Evolutionary conservation across 2,329 filamentous ascomycete species (phyloP), one percentile per base, ranked within the genome.

Genomic region (Clonostachys byssicola): DNA sequence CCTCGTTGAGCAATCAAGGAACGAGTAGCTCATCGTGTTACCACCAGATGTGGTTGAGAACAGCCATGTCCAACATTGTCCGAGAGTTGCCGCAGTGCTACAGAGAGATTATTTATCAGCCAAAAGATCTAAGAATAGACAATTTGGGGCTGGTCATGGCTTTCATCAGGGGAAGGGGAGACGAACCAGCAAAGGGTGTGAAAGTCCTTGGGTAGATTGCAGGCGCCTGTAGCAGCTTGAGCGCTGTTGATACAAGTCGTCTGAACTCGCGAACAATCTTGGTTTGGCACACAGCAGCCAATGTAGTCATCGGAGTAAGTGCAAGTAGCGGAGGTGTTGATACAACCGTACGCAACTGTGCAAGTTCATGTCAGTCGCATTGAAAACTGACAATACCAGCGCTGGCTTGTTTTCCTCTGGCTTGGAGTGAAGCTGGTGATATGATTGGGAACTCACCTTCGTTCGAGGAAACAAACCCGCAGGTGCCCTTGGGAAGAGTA

Each of bases 171-270:
- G 20, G 30, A 33, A 33, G 16, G 46, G 34, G 39, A 48, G 40
- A 42, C 57, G 43, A 54, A 67, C 64, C 65, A 67, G 57, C 64
- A 67, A 14, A 66, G 51, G 4, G 64, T 67, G 43, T 66, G 62
- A 33, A 54, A 62, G 43, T 66, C 60, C 5, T 52, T 48, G 5
- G 56, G 51, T 9, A 59, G 50, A 20, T 57, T 47, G 43, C 63
- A 66, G 8, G 47, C 44, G 6, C 59, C 58, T 4, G 49, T 46
- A 3, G 42, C n/a, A 16, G 58, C 60, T n/a, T 52, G 51, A 5
- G 45, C 39, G 39, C 60, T 66, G 54, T 61, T 52, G 45, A 67
- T 52, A 34, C 65, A 67, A 4, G 52, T 52, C 13, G 63, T 67
- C 53, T 62, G 62, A 35, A 67, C 54, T 6, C 51, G 46, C 8